Base-by-base conservation (phyloP, 2,329 filamentous ascomycete species). In the Bretziella fagacearum region DNA sequence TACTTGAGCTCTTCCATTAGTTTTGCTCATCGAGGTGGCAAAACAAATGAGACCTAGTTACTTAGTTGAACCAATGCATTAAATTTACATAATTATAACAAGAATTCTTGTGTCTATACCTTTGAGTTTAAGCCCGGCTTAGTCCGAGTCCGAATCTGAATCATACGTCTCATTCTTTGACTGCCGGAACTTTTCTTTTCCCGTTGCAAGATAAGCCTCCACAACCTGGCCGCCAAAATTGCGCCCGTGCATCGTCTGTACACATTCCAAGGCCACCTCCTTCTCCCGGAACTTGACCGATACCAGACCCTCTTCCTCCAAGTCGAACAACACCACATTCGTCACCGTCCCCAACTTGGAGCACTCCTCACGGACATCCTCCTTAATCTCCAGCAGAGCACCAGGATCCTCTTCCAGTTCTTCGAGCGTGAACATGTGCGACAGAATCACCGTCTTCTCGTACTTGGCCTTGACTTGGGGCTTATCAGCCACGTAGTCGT, bases 331-430 rank as follows among this genome's bases (percentile, higher is more conserved):
- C 2, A 91, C 79, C 33, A 96, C 84, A 57, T 93, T 95, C 26
- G 86, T 93, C 29, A 96, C 84, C 20, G 79, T 71, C 2, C 91
- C 91, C 11, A 91, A 67, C 63, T 93, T 93, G 49, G 75, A 71
- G 60, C 85, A 93, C 62, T 94, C 87, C 44, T 94, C 84, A 39
- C 84, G 75, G 48, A 96, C 84, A 59, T 98, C 91, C 60, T 94
- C 82, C 59, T 93, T 93, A 65, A 96, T 93, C 53, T 96, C 89
- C 30, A 93, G 67, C 51, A 93, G 72, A 1, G 81, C 83, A 0
- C 78, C 77, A 2, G 83, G 77, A 56, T 96, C 87, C 58, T 93
- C 83, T 55, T 86, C 79, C 22, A 96, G 69, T 64, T 94, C 84
- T 52, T 79, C 60, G 35, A 89, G 69, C 1, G 85, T 93, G 63